Evolutionary conservation across 257 asterid species (phyloP), one percentile per base, ranked within the genome.

Genomic region (Salvia hispanica): DNA sequence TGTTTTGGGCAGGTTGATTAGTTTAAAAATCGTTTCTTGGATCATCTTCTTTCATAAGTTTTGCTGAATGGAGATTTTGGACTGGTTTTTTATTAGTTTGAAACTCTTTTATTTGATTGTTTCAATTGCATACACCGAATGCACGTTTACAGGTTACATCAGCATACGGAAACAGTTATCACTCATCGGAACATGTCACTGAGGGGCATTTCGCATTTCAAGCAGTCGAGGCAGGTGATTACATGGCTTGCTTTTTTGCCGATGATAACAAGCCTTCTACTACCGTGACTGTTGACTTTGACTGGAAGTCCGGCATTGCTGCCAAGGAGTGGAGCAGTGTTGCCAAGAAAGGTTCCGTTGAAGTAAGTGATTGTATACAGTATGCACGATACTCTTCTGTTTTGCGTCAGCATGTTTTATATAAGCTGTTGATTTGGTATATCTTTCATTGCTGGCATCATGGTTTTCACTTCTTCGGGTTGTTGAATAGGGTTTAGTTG

Each of bases 271-370:
- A 78, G 45, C 95, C 96, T 45, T 54, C 88, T 4, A 73, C 69
- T 13, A 64, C 82, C 2, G 10, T 92, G 46, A 89, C 89, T 6
- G 25, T 89, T 5, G 97, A 92, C 73, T 89, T 92, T 39, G 96
- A 85, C 48, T 92, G 98, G 98, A 92, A 84, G 70, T 82, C 95
- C 33, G 98, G 98, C 55, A 78, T 92, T 13, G 92, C 94, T 34
- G 86, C 98, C 46, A 89, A 86, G 81, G 98, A 92, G 57, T 92
- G 96, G 96, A 62, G 79, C 25, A 81, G 51, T 65, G 84, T 92
- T 65, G 96, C 95, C 56, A 92, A 87, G 85, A 92, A 92, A 76
- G 95, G 96, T 67, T 82, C 96, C 36, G 66, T 92, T 58, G 91
- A 85, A 64, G 98, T 91, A 73, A 78, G 82, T 55, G 54, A 1